Evolutionary conservation across 345 rosid genomes (phyloP), one percentile per base, ranked within the genome.

Genomic region (Gossypium thurberi): DNA sequence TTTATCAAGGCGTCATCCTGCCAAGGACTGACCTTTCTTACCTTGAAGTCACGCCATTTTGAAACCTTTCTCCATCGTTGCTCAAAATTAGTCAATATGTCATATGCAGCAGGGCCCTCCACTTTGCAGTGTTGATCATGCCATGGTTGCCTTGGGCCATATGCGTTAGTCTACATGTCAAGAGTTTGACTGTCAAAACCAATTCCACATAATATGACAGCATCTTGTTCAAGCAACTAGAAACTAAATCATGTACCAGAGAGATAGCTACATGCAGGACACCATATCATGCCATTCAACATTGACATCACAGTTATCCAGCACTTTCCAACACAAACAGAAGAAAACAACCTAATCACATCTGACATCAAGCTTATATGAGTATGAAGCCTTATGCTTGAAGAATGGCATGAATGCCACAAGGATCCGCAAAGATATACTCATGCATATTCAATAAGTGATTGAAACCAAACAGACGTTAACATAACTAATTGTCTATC

Each of bases 131-230:
- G 96, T 55, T 87, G 55, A 76, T 90, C 96, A 73, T 90, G 96
- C 96, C 96, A 90, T 0, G 96, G 92, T 79, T 90, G 88, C 74
- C 96, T 85, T n/a, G 96, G 96, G 73, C 80, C 74, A 75, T 68
- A 71, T 44, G 82, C 57, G 72, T 56, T 48, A 60, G 84, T 78
- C 95, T 86, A 74, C 23, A 81, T 28, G 62, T 20, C 67, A 65
- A 42, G 59, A 69, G 17, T 50, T 55, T 21, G 48, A 58, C 25
- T n/a, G 52, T 75, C 50, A 72, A 78, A 69, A 20, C 56, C 23
- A 17, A 48, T 33, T 68, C 66, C n/a, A 14, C n/a, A 44, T 33
- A 48, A 57, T 58, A 57, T 10, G 18, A 72, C 67, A 58, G 40
- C n/a, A 71, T 18, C 11, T 52, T 60, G 15, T 26, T 60, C 67